Evolutionary conservation across 1,139 yeast species (phyloP), one percentile per base, ranked within the genome.

Genomic region (Geotrichum fermentans): DNA sequence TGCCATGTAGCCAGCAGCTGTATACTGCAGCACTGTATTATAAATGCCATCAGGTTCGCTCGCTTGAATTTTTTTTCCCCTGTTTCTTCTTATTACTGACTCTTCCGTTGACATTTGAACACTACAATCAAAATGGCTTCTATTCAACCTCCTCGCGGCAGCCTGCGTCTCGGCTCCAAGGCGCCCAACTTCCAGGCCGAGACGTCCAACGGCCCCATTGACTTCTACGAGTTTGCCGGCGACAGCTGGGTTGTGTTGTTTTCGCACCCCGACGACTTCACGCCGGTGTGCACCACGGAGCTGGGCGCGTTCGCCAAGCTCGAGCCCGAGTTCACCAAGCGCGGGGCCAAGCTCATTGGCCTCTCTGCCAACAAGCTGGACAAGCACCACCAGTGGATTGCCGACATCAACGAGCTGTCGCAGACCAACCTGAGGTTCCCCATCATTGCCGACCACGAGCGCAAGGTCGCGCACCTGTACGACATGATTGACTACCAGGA

Each of bases 281-380:
- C 95, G 43, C 95, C 95, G 48, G 92, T 86, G 45, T 86, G 95
- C 72, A 86, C 95, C 58, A 86, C 95, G 52, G 95, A 86, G 72
- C 75, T 86, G 57, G 95, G 95, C 55, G 95, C 94, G 8, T 84
- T 86, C 61, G 89, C 92, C 60, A 80, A 82, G 66, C 75, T 86
- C 64, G 86, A 83, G 71, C 87, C 87, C 43, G 94, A 86, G 68
- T 86, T 86, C 66, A 74, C 81, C 64, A 77, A 80, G 72, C 79
- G 95, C 67, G 77, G 77, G 50, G 86, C 82, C 59, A 84, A 85
- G 73, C 73, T 86, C 64, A 75, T 85, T 65, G 95, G 94, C 53
- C 74, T 86, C 53, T 82, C 89, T 53, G 88, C 90, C 55, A 83
- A 85, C 69, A 79, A 75, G 57, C 67, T 82, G 47, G 79, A 76